Conservation (phyloP, 371 early-diverging fungal species). For the Apophysomyces ossiformis region DNA sequence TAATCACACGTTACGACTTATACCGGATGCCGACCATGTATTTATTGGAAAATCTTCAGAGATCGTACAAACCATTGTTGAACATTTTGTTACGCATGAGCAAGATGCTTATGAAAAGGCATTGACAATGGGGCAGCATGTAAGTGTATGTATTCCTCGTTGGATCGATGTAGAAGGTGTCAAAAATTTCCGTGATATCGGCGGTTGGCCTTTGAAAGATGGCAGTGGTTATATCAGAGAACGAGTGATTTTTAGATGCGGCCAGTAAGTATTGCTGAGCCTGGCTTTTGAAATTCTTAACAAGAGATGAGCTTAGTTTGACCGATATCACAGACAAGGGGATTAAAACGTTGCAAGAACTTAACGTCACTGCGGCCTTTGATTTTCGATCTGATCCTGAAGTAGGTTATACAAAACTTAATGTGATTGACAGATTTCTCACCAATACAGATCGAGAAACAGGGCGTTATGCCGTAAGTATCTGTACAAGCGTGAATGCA, state of each 20-base stretch:
- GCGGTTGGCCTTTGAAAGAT: slow-evolving; percentile 51
- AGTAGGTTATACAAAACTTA: neutral
- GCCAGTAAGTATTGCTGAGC: slow-evolving; percentile 35
- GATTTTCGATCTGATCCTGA: slow-evolving; percentile 65
- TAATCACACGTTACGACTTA: slow-evolving; percentile 54
- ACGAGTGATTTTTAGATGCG: slow-evolving; percentile 52
- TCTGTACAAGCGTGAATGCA: neutral
- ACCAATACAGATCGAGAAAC: slow-evolving; percentile 32
- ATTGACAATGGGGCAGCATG: slow-evolving; percentile 34
- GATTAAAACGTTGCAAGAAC: slow-evolving; percentile 39
- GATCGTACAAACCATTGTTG: slow-evolving; percentile 38
- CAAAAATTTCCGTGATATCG: slow-evolving; percentile 63
- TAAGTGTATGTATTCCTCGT: slow-evolving; percentile 38
- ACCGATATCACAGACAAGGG: slow-evolving; percentile 50
- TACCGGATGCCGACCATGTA: slow-evolving; percentile 64
- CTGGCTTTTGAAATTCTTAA: neutral
- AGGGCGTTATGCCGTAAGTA: slow-evolving; percentile 50
- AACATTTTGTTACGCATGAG: slow-evolving; percentile 48
- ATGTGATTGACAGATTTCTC: too few species aligned
- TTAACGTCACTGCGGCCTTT: slow-evolving; percentile 59
- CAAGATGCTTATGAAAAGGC: slow-evolving; percentile 53
- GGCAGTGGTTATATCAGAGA: slow-evolving; percentile 48
- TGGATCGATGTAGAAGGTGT: slow-evolving; percentile 62
- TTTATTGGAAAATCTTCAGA: slow-evolving; percentile 53
- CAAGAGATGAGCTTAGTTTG: slow-evolving; percentile 21